Evolutionary conservation across 495 filamentous ascomycete species (phyloP).

Genomic region (Ascobolus immersus): DNA sequence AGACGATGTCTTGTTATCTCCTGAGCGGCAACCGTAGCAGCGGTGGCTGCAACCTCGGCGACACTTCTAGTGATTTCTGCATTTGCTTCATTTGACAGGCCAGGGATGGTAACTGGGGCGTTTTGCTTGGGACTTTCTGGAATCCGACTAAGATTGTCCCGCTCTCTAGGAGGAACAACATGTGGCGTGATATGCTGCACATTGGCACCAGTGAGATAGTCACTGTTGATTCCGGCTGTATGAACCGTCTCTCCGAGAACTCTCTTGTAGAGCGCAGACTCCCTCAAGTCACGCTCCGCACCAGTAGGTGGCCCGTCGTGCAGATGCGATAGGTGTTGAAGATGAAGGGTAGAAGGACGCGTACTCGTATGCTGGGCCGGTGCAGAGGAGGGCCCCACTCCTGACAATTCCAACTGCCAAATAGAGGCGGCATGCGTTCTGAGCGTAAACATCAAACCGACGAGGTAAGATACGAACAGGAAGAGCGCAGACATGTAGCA

Average conservation of each 20-base stretch:
- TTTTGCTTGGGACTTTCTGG: too few relatives aligned
- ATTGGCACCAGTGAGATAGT: constrained; percentile 7
- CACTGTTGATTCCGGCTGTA: constrained; percentile 38
- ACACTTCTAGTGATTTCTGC: constrained; percentile 54
- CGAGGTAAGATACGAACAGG: constrained; percentile 78
- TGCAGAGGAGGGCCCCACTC: too few relatives aligned
- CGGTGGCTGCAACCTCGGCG: constrained; percentile 76
- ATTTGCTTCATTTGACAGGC: constrained; percentile 59
- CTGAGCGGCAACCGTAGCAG: constrained; percentile 63
- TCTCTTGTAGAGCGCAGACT: constrained; percentile 74
- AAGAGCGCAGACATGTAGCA: constrained; percentile 64
- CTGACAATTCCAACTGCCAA: constrained; percentile 56
- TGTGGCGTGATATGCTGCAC: constrained; percentile 24
- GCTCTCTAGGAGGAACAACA: constrained; percentile 35
- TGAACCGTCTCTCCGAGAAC: constrained; percentile 73
- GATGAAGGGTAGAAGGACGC: too few relatives aligned
- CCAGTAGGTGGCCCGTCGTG: constrained; percentile 6
- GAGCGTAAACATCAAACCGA: constrained; percentile 88
- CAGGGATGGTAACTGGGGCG: constrained; percentile 28
- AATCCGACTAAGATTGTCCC: neutral
- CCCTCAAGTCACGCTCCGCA: constrained; percentile 17
- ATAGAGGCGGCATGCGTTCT: constrained; percentile 91
- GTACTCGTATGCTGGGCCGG: too few relatives aligned
- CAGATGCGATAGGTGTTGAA: neutral
- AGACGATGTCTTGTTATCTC: constrained; percentile 16